Conservation (phyloP, 441 rosid species). For the Daphne laureola region DNA sequence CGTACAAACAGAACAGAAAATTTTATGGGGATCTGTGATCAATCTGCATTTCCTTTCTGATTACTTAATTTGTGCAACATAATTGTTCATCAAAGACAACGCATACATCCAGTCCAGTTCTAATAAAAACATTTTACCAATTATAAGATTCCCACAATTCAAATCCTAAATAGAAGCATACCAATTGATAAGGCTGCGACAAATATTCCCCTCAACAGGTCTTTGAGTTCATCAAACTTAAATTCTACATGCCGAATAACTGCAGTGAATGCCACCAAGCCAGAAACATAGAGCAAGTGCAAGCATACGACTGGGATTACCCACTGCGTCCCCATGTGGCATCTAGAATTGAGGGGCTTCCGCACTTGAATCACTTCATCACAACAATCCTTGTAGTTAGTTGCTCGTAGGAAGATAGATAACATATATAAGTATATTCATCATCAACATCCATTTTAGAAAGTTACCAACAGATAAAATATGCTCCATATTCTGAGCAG, state of each 20-base stretch:
- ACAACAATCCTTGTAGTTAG: conserved; percentile 21
- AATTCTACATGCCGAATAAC: conserved; percentile 76
- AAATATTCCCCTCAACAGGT: conserved; percentile 77
- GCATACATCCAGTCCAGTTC: background rate
- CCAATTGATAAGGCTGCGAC: conserved; percentile 56
- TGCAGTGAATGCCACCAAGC: conserved; percentile 50
- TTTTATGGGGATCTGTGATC: too few species aligned
- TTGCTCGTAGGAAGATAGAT: conserved; percentile 4
- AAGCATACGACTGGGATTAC: conserved; percentile 45
- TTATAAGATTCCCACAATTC: background rate
- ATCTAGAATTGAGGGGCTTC: conserved; percentile 49
- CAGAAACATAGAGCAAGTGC: conserved; percentile 48
- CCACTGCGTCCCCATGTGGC: conserved; percentile 60
- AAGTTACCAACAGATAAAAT: too few species aligned
- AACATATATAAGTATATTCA: background rate
- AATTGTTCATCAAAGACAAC: too few species aligned
- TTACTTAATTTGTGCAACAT: too few species aligned
- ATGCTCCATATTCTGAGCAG: too few species aligned
- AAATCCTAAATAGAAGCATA: conserved; percentile 20
- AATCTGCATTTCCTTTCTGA: too few species aligned
- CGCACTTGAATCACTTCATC: conserved; percentile 50
- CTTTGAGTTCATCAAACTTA: conserved; percentile 78
- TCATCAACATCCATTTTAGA: background rate
- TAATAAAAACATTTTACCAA: conserved; percentile 2
- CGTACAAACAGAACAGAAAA: too few species aligned